A percentile compares a stretch with the other conserved stretches of the same genome.
These are phyloP conservation scores for Turnera subulata DNA, from an alignment of 345 rosid genomes.

Conservation along the genomic window DNA sequence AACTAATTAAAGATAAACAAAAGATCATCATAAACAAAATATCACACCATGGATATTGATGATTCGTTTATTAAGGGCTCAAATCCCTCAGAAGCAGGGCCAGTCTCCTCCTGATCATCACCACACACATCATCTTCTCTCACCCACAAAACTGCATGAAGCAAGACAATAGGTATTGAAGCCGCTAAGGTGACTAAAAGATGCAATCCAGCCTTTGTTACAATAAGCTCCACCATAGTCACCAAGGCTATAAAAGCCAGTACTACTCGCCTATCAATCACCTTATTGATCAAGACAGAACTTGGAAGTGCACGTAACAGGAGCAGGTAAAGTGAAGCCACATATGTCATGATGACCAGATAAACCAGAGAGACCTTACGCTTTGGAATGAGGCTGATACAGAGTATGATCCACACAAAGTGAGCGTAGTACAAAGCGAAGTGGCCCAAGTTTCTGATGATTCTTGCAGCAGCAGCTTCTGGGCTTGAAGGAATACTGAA, in stretches of 20 bases:
- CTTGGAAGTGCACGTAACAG: slow-evolving; percentile 13
- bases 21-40: background rate
- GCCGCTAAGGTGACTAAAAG: slow-evolving; percentile 21
- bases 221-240: slow-evolving; percentile 14
- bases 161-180: slow-evolving; percentile 16
- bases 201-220: slow-evolving; percentile 21
- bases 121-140: slow-evolving; percentile 12
- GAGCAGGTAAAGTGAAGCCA: slow-evolving; percentile 12
- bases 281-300: background rate
- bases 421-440: slow-evolving; percentile 23
- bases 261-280: slow-evolving; percentile 18
- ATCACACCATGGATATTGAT: slow-evolving; percentile 7
- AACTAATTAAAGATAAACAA: no score
- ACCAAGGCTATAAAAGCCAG: slow-evolving; percentile 10
- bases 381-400: slow-evolving; percentile 21
- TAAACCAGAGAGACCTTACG: slow-evolving; percentile 21
- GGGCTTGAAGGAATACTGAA: slow-evolving; percentile 12
- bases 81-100: slow-evolving; percentile 4
- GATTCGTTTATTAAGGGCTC: slow-evolving; percentile 1
- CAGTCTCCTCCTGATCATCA: background rate
- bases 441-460: slow-evolving; percentile 15
- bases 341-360: slow-evolving; percentile 14
- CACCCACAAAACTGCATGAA: slow-evolving; percentile 29
- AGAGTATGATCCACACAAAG: slow-evolving; percentile 22
- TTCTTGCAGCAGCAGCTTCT: slow-evolving; percentile 17